phyloP scores from a whole-genome alignment of 2,329 filamentous ascomycete species.

The Botrytis aclada region DNA sequence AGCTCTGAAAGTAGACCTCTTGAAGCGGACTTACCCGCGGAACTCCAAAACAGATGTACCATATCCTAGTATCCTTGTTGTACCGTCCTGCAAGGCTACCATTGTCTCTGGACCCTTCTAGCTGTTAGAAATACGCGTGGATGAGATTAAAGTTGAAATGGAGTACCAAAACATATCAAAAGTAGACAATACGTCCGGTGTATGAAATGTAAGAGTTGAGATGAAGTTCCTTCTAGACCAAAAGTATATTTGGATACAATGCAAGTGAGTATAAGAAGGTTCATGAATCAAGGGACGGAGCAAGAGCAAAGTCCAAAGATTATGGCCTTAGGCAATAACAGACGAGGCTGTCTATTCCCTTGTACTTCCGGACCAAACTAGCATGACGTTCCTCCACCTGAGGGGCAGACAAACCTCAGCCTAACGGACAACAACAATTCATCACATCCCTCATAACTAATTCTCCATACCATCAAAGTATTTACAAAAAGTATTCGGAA shows the following conservation, averaged over 20 bases:
- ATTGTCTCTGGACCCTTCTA: neutral
- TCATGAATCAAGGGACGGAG: neutral
- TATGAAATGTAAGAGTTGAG: neutral
- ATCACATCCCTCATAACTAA: neutral
- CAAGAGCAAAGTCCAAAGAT: neutral
- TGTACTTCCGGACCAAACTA: neutral
- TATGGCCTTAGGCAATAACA: neutral
- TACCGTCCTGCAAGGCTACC: conserved; percentile 7
- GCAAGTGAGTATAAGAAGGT: neutral
- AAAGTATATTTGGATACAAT: neutral
- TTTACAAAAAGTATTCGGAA: neutral
- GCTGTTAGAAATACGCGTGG: neutral
- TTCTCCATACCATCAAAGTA: neutral
- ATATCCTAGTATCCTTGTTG: neutral
- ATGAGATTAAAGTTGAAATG: neutral
- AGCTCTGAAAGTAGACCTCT: neutral
- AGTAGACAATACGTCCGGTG: neutral
- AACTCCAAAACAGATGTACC: neutral
- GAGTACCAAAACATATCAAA: neutral
- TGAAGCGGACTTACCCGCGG: neutral
- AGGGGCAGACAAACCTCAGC: neutral
- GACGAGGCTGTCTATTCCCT: neutral
- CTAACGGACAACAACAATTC: neutral
- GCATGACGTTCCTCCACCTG: neutral
- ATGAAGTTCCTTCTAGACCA: neutral